These are phyloP conservation scores for Hyaloscypha finlandica DNA, from an alignment of 495 filamentous ascomycete genomes.

Conservation along the genomic window DNA sequence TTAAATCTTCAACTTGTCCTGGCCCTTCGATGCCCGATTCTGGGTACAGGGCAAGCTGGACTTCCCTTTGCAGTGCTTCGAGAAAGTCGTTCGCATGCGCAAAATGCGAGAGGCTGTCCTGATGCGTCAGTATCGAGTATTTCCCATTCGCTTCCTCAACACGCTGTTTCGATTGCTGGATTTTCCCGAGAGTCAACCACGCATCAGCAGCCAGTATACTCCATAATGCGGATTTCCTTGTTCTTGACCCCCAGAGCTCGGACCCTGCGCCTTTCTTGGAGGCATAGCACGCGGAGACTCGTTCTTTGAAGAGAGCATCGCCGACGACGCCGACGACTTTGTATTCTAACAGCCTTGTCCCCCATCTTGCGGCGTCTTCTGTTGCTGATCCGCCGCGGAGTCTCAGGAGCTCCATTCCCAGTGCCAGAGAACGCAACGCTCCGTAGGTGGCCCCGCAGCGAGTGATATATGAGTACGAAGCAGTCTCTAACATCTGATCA, in stretches of 20 bases:
- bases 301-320: constrained; percentile 78
- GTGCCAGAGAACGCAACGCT: constrained; percentile 71
- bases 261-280: constrained; percentile 65
- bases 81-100: constrained; percentile 62
- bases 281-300: constrained; percentile 80
- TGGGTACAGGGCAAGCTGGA: constrained; percentile 51
- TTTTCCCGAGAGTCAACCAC: constrained; percentile 75
- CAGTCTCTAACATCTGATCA: constrained; percentile 82
- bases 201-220: constrained; percentile 77
- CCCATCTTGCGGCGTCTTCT: constrained; percentile 88
- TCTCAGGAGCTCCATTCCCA: constrained; percentile 80
- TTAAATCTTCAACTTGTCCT: constrained; percentile 36
- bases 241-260: constrained; percentile 66
- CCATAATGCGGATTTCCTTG: constrained; percentile 89
- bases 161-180: constrained; percentile 67
- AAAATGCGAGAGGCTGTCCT: constrained; percentile 56
- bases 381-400: constrained; percentile 74
- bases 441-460: constrained; percentile 74
- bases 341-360: constrained; percentile 74
- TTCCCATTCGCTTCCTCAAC: constrained; percentile 69
- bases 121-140: constrained; percentile 62
- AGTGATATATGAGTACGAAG: constrained; percentile 88
- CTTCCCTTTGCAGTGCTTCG: constrained; percentile 57
- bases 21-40: constrained; percentile 41
- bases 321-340: constrained; percentile 72